phyloP scores from a whole-genome alignment of 2,329 filamentous ascomycete genomes.

The Colletotrichum simmondsii region DNA sequence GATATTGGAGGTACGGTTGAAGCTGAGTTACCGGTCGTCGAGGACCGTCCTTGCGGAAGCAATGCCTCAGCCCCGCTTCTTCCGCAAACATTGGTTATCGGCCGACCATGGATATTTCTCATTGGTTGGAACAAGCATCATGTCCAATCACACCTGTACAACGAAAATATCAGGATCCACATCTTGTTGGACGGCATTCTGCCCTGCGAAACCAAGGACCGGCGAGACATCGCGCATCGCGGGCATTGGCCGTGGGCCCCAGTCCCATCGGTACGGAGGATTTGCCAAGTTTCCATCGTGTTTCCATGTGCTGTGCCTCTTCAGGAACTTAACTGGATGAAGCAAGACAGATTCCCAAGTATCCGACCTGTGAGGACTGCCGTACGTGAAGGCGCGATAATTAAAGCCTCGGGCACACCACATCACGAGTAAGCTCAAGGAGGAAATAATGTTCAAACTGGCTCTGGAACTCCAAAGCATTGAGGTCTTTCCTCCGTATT shows the following conservation, averaged over 20 bases:
- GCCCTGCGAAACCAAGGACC: not conserved
- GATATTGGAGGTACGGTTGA: not conserved
- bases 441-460: not conserved
- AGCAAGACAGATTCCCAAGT: not conserved
- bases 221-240: not conserved
- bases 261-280: no score
- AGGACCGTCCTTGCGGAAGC: not conserved
- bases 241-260: not conserved
- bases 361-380: not conserved
- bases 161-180: not conserved
- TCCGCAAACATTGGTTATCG: not conserved
- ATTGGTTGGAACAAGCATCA: not conserved
- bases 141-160: not conserved
- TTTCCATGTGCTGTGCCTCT: not conserved
- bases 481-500: no score
- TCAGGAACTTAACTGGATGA: not conserved
- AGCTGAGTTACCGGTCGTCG: not conserved
- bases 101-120: not conserved
- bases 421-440: not conserved
- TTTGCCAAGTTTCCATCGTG: not conserved
- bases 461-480: no score
- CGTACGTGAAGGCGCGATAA: no score
- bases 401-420: not conserved
- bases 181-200: not conserved
- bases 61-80: not conserved